Percentiles rank a stretch among this genome's conserved stretches.
Evolutionary conservation across 306 rosid species (phyloP).

Genomic region (Myrica gale): DNA sequence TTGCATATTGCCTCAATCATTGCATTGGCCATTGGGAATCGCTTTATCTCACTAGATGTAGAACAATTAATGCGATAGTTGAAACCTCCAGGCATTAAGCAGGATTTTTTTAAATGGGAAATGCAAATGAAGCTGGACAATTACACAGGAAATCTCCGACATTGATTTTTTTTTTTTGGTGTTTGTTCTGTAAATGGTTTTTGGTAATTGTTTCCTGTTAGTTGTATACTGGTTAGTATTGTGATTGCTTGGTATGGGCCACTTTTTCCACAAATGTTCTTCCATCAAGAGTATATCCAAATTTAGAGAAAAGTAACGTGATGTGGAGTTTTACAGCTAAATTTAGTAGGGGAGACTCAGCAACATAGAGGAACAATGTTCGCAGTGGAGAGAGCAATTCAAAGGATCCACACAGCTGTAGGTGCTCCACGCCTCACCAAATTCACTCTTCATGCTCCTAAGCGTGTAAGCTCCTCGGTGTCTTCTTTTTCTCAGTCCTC

Average conservation of each 20-base stretch:
- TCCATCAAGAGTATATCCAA: not conserved
- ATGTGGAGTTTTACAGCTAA: not conserved
- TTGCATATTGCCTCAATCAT: too few species aligned
- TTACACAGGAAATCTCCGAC: too few species aligned
- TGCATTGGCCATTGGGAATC: too few species aligned
- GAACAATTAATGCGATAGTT: too few species aligned
- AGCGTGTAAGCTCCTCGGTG: slow-evolving; percentile 38
- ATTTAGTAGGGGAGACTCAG: not conserved
- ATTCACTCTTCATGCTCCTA: slow-evolving; percentile 73
- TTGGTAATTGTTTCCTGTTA: too few species aligned
- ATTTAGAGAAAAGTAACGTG: not conserved
- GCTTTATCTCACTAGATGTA: too few species aligned
- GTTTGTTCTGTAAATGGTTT: too few species aligned
- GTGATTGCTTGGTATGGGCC: not conserved
- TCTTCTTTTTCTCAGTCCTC: not conserved
- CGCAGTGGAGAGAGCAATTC: slow-evolving; percentile 40
- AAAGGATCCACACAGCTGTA: slow-evolving; percentile 44
- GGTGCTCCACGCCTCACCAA: slow-evolving; percentile 58
- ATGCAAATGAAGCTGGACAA: too few species aligned
- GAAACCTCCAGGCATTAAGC: too few species aligned
- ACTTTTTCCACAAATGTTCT: not conserved
- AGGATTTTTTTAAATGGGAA: too few species aligned
- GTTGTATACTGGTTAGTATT: too few species aligned
- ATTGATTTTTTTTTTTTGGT: too few species aligned
- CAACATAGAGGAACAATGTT: slow-evolving; percentile 4